Percentiles rank a stretch among this genome's conserved stretches.
Conservation (phyloP, 169 alveolate genomes). For the Plasmodium sp. region DNA sequence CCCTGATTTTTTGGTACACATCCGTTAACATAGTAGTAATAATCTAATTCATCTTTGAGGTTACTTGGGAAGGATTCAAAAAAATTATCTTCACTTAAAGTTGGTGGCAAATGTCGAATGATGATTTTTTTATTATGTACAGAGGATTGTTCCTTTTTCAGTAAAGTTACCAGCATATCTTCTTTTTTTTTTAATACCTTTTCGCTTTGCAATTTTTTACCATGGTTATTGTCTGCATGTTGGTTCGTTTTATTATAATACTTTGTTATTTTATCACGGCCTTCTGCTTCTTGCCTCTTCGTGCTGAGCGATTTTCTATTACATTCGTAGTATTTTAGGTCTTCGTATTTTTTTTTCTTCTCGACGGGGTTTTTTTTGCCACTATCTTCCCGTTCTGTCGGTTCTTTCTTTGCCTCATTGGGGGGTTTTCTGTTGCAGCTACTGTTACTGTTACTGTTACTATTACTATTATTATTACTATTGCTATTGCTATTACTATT, state of each 20-base stretch:
- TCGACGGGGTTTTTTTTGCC: constrained; percentile 8
- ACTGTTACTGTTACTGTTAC: not conserved
- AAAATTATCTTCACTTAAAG: constrained; percentile 63
- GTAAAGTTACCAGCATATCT: constrained; percentile 39
- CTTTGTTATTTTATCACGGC: constrained; percentile 1
- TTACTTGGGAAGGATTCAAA: constrained; percentile 68
- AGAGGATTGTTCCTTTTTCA: constrained; percentile 24
- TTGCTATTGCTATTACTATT: not conserved
- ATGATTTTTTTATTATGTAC: constrained; percentile 64
- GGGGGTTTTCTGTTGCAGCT: constrained; percentile 3
- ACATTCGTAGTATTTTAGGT: constrained; percentile 10
- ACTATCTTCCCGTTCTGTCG: not conserved
- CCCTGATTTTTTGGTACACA: constrained; percentile 22
- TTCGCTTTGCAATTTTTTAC: constrained; percentile 10
- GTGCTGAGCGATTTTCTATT: constrained; percentile 5
- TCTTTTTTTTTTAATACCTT: constrained; percentile 15
- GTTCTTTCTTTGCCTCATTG: constrained; percentile 27
- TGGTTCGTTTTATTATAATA: constrained; percentile 10
- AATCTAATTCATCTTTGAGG: constrained; percentile 73
- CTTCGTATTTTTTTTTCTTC: constrained; percentile 25
- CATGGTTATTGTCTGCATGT: constrained; percentile 8
- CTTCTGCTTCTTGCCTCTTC: constrained; percentile 8
- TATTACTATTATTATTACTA: not conserved
- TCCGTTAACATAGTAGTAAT: constrained; percentile 72
- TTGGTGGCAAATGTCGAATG: constrained; percentile 72